phyloP scores from a whole-genome alignment of 192 early-diverging fungal genomes.

The Pilaira anomala region DNA sequence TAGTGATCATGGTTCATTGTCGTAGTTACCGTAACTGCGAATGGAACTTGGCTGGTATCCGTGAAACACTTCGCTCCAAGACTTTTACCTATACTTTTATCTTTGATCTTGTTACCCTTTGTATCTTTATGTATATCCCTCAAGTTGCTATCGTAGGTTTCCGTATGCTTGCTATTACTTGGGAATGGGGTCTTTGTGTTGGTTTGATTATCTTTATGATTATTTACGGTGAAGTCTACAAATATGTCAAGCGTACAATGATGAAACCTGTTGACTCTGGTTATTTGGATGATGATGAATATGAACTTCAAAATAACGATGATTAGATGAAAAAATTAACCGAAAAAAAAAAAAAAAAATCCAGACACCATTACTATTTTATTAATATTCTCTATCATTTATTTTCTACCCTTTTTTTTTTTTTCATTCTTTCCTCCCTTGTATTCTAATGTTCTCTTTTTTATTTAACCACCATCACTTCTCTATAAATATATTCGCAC shows the following conservation, averaged over 20 bases:
- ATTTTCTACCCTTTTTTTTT: too few species aligned
- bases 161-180: constrained; percentile 55
- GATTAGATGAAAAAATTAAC: too few species aligned
- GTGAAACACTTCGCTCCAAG: constrained; percentile 42
- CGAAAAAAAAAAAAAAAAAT: too few species aligned
- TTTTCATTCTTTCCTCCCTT: too few species aligned
- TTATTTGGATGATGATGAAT: too few species aligned
- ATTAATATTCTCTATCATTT: too few species aligned
- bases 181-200: constrained; percentile 73
- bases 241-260: constrained; percentile 34
- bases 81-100: constrained; percentile 45
- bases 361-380: too few species aligned
- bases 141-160: constrained; percentile 56
- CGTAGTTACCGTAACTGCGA: constrained; percentile 62
- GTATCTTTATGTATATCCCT: constrained; percentile 67
- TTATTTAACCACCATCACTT: too few species aligned
- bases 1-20: constrained; percentile 70
- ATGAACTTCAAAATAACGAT: too few species aligned
- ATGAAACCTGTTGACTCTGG: constrained; percentile 20
- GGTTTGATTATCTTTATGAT: constrained; percentile 55
- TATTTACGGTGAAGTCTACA: constrained; percentile 61
- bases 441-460: too few species aligned
- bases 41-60: constrained; percentile 50
- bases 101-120: constrained; percentile 46
- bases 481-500: too few species aligned